Percentiles rank a stretch among this genome's conserved stretches.
These are phyloP conservation scores for Arthrinium puccinioides DNA, from an alignment of 2,329 filamentous ascomycete species.

Conservation along the genomic window DNA sequence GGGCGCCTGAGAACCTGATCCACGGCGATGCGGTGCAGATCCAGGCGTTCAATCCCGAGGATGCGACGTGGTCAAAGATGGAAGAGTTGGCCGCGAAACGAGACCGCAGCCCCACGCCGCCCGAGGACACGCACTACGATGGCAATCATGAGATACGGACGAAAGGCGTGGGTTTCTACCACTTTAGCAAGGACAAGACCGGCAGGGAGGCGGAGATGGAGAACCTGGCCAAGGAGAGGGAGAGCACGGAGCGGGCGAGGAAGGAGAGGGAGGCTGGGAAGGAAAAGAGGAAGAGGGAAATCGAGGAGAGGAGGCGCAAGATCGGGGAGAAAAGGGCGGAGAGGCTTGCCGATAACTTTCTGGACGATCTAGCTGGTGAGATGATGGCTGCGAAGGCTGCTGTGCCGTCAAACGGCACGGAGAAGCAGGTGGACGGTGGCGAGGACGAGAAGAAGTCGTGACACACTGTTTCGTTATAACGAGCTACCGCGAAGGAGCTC, in stretches of 20 bases:
- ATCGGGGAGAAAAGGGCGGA: slow-evolving; percentile 46
- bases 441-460: too few relatives aligned
- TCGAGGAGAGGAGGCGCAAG: slow-evolving; percentile 56
- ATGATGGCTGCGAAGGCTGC: too few relatives aligned
- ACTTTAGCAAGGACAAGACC: slow-evolving; percentile 71
- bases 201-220: slow-evolving; percentile 66
- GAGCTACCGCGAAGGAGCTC: too few relatives aligned
- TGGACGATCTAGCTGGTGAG: slow-evolving; percentile 26
- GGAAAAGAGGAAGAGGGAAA: slow-evolving; percentile 50
- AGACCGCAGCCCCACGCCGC: slow-evolving; percentile 74
- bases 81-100: slow-evolving; percentile 68
- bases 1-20: slow-evolving; percentile 64
- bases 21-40: slow-evolving; percentile 80
- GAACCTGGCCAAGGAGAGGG: slow-evolving; percentile 57
- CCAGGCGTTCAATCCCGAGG: slow-evolving; percentile 73
- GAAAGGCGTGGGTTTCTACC: slow-evolving; percentile 87
- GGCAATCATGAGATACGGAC: slow-evolving; percentile 74
- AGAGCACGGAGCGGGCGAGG: slow-evolving; percentile 60
- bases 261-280: slow-evolving; percentile 47
- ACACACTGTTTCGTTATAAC: too few relatives aligned
- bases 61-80: slow-evolving; percentile 57
- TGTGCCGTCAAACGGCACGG: too few relatives aligned
- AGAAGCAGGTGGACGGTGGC: too few relatives aligned
- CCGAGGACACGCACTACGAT: slow-evolving; percentile 77
- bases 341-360: slow-evolving; percentile 27